A percentile compares a stretch with the other conserved stretches of the same genome.
Evolutionary conservation across 2,329 filamentous ascomycete genomes (phyloP).

Genomic region (Fusarium stilboides): DNA sequence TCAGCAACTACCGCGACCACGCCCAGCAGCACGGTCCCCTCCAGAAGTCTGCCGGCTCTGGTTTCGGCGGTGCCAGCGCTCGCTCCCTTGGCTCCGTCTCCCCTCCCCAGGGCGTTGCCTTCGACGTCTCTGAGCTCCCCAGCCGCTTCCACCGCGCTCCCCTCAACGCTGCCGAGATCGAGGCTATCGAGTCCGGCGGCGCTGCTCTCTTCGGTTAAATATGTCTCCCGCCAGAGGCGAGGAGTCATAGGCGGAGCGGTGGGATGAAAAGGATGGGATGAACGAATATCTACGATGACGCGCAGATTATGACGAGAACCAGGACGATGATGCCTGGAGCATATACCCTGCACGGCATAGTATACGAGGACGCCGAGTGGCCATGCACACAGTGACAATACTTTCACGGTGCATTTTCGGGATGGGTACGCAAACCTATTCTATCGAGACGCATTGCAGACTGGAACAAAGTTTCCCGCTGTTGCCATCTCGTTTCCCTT

Average conservation of each 20-base stretch:
- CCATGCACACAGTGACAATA: conserved; percentile 24
- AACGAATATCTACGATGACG: conserved; percentile 40
- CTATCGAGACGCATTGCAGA: conserved; percentile 11
- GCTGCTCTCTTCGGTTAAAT: conserved; percentile 70
- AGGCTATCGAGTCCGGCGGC: conserved; percentile 94
- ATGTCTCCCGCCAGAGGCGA: conserved; percentile 28
- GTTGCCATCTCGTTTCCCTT: conserved; percentile 27
- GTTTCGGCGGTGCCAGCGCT: conserved; percentile 75
- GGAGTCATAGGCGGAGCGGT: conserved; percentile 45
- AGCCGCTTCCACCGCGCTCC: conserved; percentile 82
- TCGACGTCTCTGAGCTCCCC: conserved; percentile 92
- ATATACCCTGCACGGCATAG: conserved; percentile 29
- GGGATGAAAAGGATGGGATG: conserved; percentile 38
- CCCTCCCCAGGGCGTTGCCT: conserved; percentile 81
- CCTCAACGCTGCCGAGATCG: conserved; percentile 88
- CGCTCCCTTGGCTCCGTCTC: conserved; percentile 79
- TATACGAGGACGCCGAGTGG: conserved; percentile 43
- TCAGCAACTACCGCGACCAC: conserved; percentile 83
- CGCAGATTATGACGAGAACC: conserved; percentile 32
- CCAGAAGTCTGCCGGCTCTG: conserved; percentile 67
- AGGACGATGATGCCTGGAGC: conserved; percentile 39
- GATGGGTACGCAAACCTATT: conserved; percentile 29
- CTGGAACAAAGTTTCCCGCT: conserved; percentile 6
- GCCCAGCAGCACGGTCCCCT: conserved; percentile 85
- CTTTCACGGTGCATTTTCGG: conserved; percentile 27